Percentiles rank a stretch among this genome's conserved stretches.
Evolutionary conservation across 331 rosid genomes (phyloP).

Genomic region (Telfairia occidentalis): DNA sequence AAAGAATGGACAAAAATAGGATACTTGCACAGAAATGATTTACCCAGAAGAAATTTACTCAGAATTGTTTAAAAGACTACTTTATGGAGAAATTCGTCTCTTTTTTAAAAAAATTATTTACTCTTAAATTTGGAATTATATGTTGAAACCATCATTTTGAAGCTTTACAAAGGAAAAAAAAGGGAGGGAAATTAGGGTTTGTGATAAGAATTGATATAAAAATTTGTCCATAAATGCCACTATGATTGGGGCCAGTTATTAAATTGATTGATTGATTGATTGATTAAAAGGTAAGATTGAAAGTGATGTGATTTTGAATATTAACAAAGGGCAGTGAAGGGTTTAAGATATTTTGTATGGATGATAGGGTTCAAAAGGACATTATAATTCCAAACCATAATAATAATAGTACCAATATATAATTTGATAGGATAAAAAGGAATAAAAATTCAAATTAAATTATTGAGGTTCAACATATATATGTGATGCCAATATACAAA

Average conservation of each 20-base stretch:
- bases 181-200: neutral
- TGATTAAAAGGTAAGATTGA: neutral
- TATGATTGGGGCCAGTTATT: neutral
- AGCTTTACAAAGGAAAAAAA: neutral
- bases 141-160: neutral
- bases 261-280: neutral
- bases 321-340: neutral
- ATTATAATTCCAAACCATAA: slow-evolving; percentile 2
- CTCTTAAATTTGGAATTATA: neutral
- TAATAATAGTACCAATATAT: neutral
- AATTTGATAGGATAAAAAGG: neutral
- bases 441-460: neutral
- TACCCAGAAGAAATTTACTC: neutral
- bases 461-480: slow-evolving; percentile 4
- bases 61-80: neutral
- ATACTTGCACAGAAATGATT: neutral
- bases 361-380: slow-evolving; percentile 6
- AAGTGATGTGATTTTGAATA: neutral
- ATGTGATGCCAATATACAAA: slow-evolving; percentile 12
- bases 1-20: neutral
- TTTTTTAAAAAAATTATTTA: neutral
- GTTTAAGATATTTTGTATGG: neutral
- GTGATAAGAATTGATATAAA: neutral
- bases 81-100: neutral
- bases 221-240: neutral